phyloP scores from a whole-genome alignment of 2,329 filamentous ascomycete species.

The Talaromyces sp. region DNA sequence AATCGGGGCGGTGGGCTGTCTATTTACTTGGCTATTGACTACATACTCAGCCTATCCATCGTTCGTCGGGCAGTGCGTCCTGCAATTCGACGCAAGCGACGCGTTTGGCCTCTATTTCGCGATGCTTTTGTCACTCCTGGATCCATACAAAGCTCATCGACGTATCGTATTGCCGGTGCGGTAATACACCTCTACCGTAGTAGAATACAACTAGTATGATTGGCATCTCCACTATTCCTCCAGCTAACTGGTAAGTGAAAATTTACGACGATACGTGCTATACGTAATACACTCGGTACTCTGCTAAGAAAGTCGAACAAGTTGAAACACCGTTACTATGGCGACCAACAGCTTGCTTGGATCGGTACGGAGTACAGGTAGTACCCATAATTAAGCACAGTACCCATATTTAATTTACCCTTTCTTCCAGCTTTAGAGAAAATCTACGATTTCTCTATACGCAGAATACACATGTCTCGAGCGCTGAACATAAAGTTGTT shows the following conservation, averaged over 20 bases:
- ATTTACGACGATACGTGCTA: not conserved
- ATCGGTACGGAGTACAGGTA: not conserved
- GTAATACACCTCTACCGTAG: not conserved
- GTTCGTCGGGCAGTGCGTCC: not conserved
- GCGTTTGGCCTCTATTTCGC: constrained; percentile 6
- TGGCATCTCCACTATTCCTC: not conserved
- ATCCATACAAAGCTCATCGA: not conserved
- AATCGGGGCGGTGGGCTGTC: not conserved
- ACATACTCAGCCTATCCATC: not conserved
- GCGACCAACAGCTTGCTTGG: not conserved
- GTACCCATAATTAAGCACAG: not conserved
- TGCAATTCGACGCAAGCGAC: not conserved
- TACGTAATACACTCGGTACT: not conserved
- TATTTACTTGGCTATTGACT: constrained; percentile 1
- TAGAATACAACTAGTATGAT: not conserved
- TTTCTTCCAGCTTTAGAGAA: not conserved
- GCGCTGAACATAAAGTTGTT: no score
- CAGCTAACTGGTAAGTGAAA: not conserved
- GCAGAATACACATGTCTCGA: no score
- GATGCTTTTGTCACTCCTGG: not conserved
- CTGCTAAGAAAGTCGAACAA: not conserved
- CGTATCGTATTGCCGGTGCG: not conserved
- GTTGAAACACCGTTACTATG: constrained; percentile 10
- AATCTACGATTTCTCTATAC: no score
- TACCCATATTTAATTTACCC: not conserved